phyloP scores from a whole-genome alignment of 2,329 filamentous ascomycete species.

The Escovopsis sp. region DNA sequence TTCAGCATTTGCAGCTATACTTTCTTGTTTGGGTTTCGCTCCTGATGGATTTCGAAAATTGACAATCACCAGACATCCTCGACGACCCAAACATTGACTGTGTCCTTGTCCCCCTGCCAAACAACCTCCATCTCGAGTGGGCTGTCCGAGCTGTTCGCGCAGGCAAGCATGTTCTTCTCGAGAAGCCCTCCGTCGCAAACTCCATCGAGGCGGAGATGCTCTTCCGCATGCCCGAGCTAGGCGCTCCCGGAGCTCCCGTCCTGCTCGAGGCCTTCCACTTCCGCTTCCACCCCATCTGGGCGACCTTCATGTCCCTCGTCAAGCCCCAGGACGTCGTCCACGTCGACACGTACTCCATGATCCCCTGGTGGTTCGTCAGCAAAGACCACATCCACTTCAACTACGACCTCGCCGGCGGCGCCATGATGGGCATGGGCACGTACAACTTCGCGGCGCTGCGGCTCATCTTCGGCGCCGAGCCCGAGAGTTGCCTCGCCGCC shows the following conservation, averaged over 20 bases:
- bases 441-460: slow-evolving; percentile 26
- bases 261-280: slow-evolving; percentile 39
- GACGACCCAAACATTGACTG: slow-evolving; percentile 27
- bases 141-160: slow-evolving; percentile 27
- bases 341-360: slow-evolving; percentile 14
- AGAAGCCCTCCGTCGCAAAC: slow-evolving; percentile 2
- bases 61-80: slow-evolving; percentile 35
- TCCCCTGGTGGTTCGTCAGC: slow-evolving; percentile 18
- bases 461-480: slow-evolving; percentile 23
- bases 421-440: slow-evolving; percentile 25
- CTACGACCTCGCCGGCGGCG: slow-evolving; percentile 28
- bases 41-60: too few species aligned
- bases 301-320: slow-evolving; percentile 25
- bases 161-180: slow-evolving; percentile 26
- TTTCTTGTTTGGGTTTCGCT: too few species aligned
- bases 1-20: too few species aligned
- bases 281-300: slow-evolving; percentile 34
- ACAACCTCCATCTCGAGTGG: slow-evolving; percentile 29
- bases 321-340: slow-evolving; percentile 22
- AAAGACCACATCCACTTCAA: slow-evolving; percentile 29
- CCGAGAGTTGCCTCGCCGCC: slow-evolving; percentile 23
- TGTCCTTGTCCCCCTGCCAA: slow-evolving; percentile 35
- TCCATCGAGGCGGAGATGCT: slow-evolving; percentile 22
- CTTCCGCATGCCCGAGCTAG: slow-evolving; percentile 24
- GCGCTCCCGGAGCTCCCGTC: slow-evolving; percentile 23